Evolutionary conservation across 208 protist genomes (phyloP).

Genomic region (Kentomonas sorsogonicus): DNA sequence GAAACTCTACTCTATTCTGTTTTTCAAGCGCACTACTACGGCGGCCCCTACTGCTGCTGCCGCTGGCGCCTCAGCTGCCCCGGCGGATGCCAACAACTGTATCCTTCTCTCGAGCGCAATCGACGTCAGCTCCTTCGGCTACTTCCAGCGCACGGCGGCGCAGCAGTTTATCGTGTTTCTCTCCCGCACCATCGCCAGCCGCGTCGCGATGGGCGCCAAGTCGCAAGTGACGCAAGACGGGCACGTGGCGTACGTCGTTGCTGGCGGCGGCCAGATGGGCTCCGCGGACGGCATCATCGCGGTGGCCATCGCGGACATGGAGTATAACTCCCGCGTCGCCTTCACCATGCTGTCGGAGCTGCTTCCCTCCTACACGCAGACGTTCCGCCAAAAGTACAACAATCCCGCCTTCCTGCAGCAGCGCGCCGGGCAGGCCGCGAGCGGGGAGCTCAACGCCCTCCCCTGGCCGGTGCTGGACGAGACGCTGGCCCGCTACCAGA

Average conservation of each 20-base stretch:
- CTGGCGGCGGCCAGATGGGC: slow-evolving; percentile 18
- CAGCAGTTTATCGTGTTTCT: slow-evolving; percentile 86
- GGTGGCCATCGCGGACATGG: slow-evolving; percentile 78
- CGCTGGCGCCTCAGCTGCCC: neutral
- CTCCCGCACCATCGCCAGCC: slow-evolving; percentile 74
- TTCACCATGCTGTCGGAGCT: slow-evolving; percentile 80
- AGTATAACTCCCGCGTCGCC: slow-evolving; percentile 82
- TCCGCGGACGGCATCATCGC: slow-evolving; percentile 72
- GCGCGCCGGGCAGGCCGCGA: slow-evolving; percentile 20
- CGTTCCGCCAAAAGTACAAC: slow-evolving; percentile 80
- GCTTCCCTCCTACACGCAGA: slow-evolving; percentile 66
- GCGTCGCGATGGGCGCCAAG: slow-evolving; percentile 52
- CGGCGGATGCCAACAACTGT: slow-evolving; percentile 21
- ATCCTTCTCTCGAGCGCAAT: slow-evolving; percentile 76
- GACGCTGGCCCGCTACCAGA: slow-evolving; percentile 79
- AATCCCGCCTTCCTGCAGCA: too few species aligned
- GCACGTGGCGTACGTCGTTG: slow-evolving; percentile 74
- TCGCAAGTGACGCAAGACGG: slow-evolving; percentile 82
- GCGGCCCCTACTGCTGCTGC: too few species aligned
- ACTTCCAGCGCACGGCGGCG: slow-evolving; percentile 79
- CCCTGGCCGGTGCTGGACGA: slow-evolving; percentile 69
- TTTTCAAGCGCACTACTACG: too few species aligned
- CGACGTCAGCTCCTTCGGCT: slow-evolving; percentile 84
- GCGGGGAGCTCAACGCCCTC: slow-evolving; percentile 81
- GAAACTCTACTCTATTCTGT: too few species aligned